These are phyloP conservation scores for Penicillium canescens DNA, from an alignment of 495 filamentous ascomycete genomes.

Conservation along the genomic window DNA sequence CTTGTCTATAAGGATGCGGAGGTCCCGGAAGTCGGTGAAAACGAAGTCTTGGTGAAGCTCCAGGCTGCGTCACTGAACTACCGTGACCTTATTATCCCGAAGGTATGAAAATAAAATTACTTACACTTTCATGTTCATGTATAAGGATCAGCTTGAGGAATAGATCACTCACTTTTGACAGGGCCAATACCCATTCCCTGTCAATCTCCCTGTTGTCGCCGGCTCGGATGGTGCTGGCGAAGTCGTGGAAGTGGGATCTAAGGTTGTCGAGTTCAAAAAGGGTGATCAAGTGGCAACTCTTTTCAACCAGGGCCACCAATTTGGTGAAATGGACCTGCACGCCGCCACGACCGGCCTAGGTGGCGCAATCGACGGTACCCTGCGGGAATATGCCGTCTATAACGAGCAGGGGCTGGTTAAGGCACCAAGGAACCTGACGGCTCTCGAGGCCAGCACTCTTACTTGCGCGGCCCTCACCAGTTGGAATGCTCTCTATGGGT, in stretches of 20 bases:
- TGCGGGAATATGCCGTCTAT: conserved; percentile 72
- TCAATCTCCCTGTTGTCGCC: conserved; percentile 59
- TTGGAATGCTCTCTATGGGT: conserved; percentile 81
- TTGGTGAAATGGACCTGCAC: conserved; percentile 50
- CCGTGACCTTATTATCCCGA: conserved; percentile 76
- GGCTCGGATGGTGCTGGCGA: conserved; percentile 79
- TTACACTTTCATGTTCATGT: not conserved
- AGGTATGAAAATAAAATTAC: conserved; percentile 34
- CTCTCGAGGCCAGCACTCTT: conserved; percentile 65
- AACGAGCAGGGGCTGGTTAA: conserved; percentile 68
- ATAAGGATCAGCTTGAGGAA: no score
- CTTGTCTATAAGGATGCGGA: conserved; percentile 55
- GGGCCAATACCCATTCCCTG: conserved; percentile 69
- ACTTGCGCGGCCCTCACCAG: conserved; percentile 74
- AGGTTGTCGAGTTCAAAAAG: conserved; percentile 65
- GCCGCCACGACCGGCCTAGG: conserved; percentile 61
- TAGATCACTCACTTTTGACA: conserved; percentile 16
- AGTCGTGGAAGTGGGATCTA: conserved; percentile 65
- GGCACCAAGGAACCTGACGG: conserved; percentile 61
- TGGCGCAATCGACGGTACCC: conserved; percentile 66
- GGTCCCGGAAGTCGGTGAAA: conserved; percentile 63
- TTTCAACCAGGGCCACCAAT: conserved; percentile 78
- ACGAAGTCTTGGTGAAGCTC: conserved; percentile 75
- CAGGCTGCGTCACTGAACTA: conserved; percentile 79
- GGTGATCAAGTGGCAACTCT: conserved; percentile 75